A percentile compares a stretch with the other conserved stretches of the same genome.
Conservation (phyloP, 345 rosid genomes). For the Noccaea bulbosa region DNA sequence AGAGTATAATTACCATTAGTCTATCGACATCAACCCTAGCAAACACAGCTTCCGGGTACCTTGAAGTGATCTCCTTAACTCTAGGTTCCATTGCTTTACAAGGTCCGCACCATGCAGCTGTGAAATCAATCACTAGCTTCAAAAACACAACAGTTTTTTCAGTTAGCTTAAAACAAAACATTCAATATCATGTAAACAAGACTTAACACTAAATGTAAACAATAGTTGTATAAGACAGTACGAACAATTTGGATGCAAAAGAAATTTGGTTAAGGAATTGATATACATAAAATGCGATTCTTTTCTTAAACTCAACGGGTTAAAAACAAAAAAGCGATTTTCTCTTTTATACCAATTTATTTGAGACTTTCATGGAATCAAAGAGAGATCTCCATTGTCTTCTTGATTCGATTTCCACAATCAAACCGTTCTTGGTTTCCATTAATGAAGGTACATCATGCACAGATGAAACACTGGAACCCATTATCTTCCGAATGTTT, state of each 20-base stretch:
- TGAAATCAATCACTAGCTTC: slow-evolving; percentile 78
- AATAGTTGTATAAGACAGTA: neutral
- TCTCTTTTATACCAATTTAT: slow-evolving; percentile 59
- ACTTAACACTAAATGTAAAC: neutral
- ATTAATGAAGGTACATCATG: slow-evolving; percentile 39
- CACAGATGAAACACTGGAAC: slow-evolving; percentile 40
- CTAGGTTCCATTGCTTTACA: slow-evolving; percentile 66
- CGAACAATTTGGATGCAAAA: neutral
- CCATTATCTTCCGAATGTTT: slow-evolving; percentile 35
- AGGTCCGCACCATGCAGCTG: slow-evolving; percentile 86
- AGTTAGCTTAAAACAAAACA: slow-evolving; percentile 8
- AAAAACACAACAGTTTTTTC: slow-evolving; percentile 16
- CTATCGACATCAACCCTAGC: slow-evolving; percentile 75
- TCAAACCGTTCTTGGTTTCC: slow-evolving; percentile 29
- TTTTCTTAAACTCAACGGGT: too few relatives aligned
- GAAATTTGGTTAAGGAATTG: neutral
- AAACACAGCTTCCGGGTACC: slow-evolving; percentile 56
- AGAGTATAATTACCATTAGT: slow-evolving; percentile 45
- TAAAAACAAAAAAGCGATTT: neutral
- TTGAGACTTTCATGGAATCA: slow-evolving; percentile 57
- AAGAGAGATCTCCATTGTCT: slow-evolving; percentile 66
- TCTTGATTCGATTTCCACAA: slow-evolving; percentile 55
- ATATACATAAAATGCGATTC: neutral
- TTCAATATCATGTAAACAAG: neutral
- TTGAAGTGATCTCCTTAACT: slow-evolving; percentile 56